Evolutionary conservation across 2,329 filamentous ascomycete genomes (phyloP), one percentile per base, ranked within the genome.

Genomic region (Rhynchosporium secalis): DNA sequence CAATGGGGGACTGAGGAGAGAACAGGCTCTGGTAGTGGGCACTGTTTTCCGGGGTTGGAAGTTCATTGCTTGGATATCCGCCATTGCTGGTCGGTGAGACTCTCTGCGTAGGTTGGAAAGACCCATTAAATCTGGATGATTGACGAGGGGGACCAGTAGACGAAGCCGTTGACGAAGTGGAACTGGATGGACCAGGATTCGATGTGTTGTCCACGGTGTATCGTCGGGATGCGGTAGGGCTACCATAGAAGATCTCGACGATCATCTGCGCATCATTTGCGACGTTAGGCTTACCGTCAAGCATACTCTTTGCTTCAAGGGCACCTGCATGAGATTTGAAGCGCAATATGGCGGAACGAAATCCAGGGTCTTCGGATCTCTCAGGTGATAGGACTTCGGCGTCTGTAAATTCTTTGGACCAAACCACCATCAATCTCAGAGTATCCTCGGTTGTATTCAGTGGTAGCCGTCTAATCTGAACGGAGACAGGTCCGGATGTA

Each of bases 1-100:
- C 86, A 60, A 91, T 87, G 1, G 89, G 89, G 5, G 89, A 91
- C 68, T 89, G 88, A 0, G 88, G 85, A 12, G 87, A 89, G 75
- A 91, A 92, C 31, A 91, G 76, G 64, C 79, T 86, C 67, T 87
- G 84, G 68, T 85, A 85, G 62, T 81, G 78, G 15, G 77, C 74
- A 58, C 72, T 81, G 3, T 78, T 76, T 38, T 86, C 85, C 3
- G 83, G 79, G 57, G 82, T 81, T n/a, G 83, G 78, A 55, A 89
- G 80, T 64, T 90, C 86, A 63, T 79, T 82, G 61, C 80, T 81
- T 67, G 79, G 78, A 70, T 81, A 81, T 57, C 79, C 76, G 47
- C 78, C 78, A 64, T 81, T 86, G 62, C 83, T 80, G 3, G 86
- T 83, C 43, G 86, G 85, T 31, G 86, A 74, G 3, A 74, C 68